Evolutionary conservation across 257 asterid genomes (phyloP).

Genomic region (Solanum ossicruentum): DNA sequence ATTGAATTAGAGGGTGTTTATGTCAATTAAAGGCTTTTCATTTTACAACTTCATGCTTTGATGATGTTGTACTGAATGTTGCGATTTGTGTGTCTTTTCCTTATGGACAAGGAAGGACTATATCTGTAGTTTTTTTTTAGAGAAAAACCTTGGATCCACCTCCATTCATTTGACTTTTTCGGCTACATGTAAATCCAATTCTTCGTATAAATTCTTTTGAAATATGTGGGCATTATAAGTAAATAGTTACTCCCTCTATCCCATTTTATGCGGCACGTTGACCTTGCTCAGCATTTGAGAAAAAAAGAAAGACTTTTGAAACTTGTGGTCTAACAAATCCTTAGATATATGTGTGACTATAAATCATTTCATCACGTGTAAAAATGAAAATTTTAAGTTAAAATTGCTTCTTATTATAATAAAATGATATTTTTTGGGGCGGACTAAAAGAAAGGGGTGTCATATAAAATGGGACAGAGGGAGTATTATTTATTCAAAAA

Average conservation of each 20-base stretch:
- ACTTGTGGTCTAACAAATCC: too few relatives aligned
- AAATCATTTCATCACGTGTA: too few relatives aligned
- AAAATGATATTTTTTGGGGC: too few relatives aligned
- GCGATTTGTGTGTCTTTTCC: not conserved
- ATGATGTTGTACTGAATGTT: not conserved
- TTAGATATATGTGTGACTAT: too few relatives aligned
- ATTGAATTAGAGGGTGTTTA: not conserved
- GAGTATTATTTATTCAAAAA: too few relatives aligned
- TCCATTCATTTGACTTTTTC: not conserved
- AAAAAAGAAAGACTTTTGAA: too few relatives aligned
- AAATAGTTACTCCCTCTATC: not conserved
- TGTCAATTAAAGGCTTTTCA: not conserved
- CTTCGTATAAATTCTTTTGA: not conserved
- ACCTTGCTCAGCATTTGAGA: too few relatives aligned
- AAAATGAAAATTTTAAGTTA: too few relatives aligned
- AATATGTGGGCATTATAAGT: not conserved
- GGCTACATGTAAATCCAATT: not conserved
- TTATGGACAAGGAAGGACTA: not conserved
- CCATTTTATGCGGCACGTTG: too few relatives aligned
- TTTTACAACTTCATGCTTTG: not conserved
- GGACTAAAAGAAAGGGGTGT: too few relatives aligned
- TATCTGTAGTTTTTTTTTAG: not conserved
- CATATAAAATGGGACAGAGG: too few relatives aligned
- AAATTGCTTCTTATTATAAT: too few relatives aligned
- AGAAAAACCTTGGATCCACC: not conserved